Evolutionary conservation across 2,329 filamentous ascomycete species (phyloP).

Genomic region (Neonectria punicea): DNA sequence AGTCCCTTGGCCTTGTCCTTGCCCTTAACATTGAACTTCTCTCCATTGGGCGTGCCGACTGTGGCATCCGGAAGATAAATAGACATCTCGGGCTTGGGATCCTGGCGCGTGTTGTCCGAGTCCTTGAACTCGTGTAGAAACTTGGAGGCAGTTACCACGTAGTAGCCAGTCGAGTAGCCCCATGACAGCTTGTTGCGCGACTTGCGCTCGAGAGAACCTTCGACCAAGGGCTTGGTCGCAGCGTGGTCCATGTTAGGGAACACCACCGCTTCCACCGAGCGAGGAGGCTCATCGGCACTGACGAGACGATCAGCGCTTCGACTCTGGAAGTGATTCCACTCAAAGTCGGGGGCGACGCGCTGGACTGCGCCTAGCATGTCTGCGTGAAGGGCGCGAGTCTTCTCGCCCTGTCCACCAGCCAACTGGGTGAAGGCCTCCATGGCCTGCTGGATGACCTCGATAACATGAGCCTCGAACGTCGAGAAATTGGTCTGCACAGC

Average conservation of each 20-base stretch:
- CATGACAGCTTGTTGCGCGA: constrained; percentile 83
- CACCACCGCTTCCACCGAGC: constrained; percentile 76
- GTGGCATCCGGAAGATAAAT: constrained; percentile 92
- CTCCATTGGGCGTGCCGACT: constrained; percentile 75
- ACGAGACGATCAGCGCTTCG: constrained; percentile 79
- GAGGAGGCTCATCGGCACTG: constrained; percentile 78
- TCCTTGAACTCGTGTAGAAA: constrained; percentile 98
- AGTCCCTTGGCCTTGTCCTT: constrained; percentile 88
- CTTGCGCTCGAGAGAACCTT: constrained; percentile 90
- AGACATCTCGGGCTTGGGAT: constrained; percentile 85
- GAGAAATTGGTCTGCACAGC: constrained; percentile 91
- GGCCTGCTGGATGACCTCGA: constrained; percentile 83
- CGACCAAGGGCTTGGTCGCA: constrained; percentile 83
- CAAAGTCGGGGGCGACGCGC: constrained; percentile 83
- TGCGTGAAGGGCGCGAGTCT: constrained; percentile 80
- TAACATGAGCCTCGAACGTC: constrained; percentile 85
- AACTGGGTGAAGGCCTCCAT: constrained; percentile 87
- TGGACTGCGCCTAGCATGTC: constrained; percentile 85
- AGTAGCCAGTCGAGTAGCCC: constrained; percentile 84
- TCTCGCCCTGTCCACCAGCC: constrained; percentile 82
- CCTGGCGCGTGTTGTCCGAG: constrained; percentile 76
- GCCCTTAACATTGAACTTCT: constrained; percentile 95
- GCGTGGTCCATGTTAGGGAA: constrained; percentile 92
- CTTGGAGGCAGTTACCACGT: constrained; percentile 87
- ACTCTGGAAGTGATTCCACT: constrained; percentile 87